Evolutionary conservation across 331 rosid species (phyloP), one percentile per base, ranked within the genome.

Genomic region (Telfairia occidentalis): DNA sequence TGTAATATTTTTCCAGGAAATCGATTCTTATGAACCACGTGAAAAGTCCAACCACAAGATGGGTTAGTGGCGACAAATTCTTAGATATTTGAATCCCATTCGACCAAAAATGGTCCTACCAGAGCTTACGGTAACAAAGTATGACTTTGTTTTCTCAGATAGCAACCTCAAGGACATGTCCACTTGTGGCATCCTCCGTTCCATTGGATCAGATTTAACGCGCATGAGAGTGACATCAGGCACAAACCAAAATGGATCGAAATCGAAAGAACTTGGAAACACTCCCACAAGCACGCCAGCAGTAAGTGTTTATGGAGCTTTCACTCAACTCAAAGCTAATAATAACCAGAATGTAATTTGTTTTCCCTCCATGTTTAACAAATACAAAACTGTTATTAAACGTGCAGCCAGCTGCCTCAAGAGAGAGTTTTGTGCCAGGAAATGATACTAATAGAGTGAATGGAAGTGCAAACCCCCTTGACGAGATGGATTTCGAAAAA

Each of bases 181-280:
- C 65, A 95, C 97, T n/a, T 92, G 92, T 38, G 99, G 96, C 15
- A 85, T 76, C 75, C 93, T 95, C 74, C 97, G 83, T 63, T 95
- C 96, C 59, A 87, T 95, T 29, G 96, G 97, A 78, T 95, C 97
- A 53, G 99, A 95, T 78, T 87, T 90, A 73, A 95, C 97, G 21
- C 84, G 98, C 75, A 88, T 90, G 98, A 85, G 70, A 80, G 84
- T 95, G 76, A 77, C 81, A 76, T 83, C 97, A 24, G 90, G 84
- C 12, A n/a, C 78, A 10, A 75, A 79, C 71, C 80, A 83, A 43
- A 63, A 84, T 34, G 88, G 76, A 78, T 85, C 95, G 40, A 94
- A 79, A 81, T 65, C 79, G 9, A 88, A 78, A 80, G 92, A 82
- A 81, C 81, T 60, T 11, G 90, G 88, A 80, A 86, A 53, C 82